These are phyloP conservation scores for Madurella fahalii DNA, from an alignment of 2,329 filamentous ascomycete genomes.

Conservation along the genomic window DNA sequence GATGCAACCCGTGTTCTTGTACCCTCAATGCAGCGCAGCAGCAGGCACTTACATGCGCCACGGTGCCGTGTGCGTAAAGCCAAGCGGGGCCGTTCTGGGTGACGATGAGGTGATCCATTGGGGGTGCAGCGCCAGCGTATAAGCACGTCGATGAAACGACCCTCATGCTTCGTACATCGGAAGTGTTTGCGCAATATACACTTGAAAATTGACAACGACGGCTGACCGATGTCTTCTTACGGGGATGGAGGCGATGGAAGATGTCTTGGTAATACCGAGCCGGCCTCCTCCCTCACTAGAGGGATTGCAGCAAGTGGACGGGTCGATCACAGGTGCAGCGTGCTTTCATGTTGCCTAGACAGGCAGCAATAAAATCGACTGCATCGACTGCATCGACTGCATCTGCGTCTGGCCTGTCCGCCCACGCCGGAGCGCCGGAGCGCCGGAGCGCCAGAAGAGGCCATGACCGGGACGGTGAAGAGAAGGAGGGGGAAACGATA, in stretches of 20 bases:
- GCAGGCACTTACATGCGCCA: background rate
- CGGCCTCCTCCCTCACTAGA: background rate
- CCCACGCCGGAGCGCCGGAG: too few species aligned
- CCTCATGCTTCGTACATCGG: too few species aligned
- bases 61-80: constrained; percentile 1
- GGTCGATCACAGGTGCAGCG: too few species aligned
- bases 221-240: background rate
- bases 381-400: background rate
- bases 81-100: constrained; percentile 1
- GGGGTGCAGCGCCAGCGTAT: background rate
- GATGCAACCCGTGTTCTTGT: constrained; percentile 1
- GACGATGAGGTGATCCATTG: constrained; percentile 1
- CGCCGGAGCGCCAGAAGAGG: background rate
- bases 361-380: background rate
- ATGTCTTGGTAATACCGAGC: background rate
- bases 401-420: background rate
- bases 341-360: background rate
- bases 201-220: background rate
- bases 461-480: background rate
- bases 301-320: background rate
- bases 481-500: background rate
- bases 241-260: background rate
- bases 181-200: too few species aligned
- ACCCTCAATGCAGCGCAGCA: background rate
- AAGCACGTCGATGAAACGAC: too few species aligned